phyloP scores from a whole-genome alignment of 352 stramenopile genomes.

The Phytophthora kernoviae region DNA sequence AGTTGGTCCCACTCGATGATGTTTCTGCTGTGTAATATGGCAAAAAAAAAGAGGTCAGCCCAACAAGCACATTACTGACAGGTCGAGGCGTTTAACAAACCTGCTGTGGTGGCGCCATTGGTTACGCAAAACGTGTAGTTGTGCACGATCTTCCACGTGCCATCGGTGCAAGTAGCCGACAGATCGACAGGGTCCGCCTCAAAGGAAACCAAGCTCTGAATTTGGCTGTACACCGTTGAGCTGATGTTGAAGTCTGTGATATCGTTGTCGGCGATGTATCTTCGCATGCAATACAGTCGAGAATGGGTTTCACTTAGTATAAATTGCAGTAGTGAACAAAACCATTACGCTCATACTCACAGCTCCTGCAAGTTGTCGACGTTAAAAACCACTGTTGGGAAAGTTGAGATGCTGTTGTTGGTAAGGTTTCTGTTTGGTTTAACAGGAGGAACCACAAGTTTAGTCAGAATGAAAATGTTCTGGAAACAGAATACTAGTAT shows the following conservation, averaged over 20 bases:
- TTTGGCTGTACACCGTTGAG: conserved; percentile 29
- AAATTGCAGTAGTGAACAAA: not conserved
- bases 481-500: not conserved
- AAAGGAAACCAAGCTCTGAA: conserved; percentile 26
- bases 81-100: conserved; percentile 8
- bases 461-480: no score
- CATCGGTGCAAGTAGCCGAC: conserved; percentile 25
- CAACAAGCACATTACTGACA: not conserved
- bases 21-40: conserved; percentile 3
- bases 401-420: conserved; percentile 36
- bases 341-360: conserved; percentile 11
- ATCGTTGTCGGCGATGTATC: conserved; percentile 28
- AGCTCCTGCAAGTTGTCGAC: conserved; percentile 35
- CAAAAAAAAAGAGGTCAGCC: not conserved
- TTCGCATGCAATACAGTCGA: conserved; percentile 2
- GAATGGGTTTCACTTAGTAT: not conserved
- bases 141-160: conserved; percentile 33
- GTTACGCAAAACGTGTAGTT: conserved; percentile 33
- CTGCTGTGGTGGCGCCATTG: conserved; percentile 10
- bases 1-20: conserved; percentile 19
- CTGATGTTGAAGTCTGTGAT: conserved; percentile 45
- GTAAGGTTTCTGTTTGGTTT: conserved; percentile 31
- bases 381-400: conserved; percentile 41
- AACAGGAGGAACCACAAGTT: no score
- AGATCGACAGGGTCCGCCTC: conserved; percentile 24